These are phyloP conservation scores for Erysimum cheiranthoides DNA, from an alignment of 345 rosid species.

Conservation along the genomic window DNA sequence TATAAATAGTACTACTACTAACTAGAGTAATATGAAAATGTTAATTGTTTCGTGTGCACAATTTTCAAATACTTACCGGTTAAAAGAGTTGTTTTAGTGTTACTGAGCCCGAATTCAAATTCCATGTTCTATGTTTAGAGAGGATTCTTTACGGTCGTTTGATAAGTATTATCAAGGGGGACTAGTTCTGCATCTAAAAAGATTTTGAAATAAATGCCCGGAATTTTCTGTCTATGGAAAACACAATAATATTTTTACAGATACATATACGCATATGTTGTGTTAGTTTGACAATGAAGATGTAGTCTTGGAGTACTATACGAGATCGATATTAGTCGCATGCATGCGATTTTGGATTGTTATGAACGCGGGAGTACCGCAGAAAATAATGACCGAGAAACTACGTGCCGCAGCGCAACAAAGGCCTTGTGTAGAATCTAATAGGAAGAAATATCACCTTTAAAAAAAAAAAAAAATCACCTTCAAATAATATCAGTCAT, in stretches of 20 bases:
- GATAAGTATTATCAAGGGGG: not conserved
- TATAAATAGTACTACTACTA: not conserved
- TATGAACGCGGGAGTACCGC: not conserved
- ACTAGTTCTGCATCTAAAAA: not conserved
- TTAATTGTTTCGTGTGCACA: not conserved
- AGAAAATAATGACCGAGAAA: not conserved
- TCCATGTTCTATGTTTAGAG: constrained; percentile 4
- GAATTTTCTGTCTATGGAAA: too few relatives aligned
- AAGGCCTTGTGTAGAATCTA: not conserved
- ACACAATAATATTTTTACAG: too few relatives aligned
- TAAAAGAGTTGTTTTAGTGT: not conserved
- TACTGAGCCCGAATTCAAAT: not conserved
- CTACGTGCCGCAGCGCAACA: constrained; percentile 16
- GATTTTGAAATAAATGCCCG: too few relatives aligned
- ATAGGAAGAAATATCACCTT: not conserved
- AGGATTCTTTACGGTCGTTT: not conserved
- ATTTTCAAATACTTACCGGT: not conserved
- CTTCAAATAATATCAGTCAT: not conserved
- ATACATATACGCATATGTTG: not conserved
- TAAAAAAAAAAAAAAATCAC: not conserved
- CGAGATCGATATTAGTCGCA: constrained; percentile 15
- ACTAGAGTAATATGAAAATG: not conserved
- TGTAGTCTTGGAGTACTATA: constrained; percentile 2
- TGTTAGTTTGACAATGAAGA: not conserved
- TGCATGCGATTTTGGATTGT: constrained; percentile 29